Conservation (phyloP, 75 land plant species). For the Cryptomeria japonica region DNA sequence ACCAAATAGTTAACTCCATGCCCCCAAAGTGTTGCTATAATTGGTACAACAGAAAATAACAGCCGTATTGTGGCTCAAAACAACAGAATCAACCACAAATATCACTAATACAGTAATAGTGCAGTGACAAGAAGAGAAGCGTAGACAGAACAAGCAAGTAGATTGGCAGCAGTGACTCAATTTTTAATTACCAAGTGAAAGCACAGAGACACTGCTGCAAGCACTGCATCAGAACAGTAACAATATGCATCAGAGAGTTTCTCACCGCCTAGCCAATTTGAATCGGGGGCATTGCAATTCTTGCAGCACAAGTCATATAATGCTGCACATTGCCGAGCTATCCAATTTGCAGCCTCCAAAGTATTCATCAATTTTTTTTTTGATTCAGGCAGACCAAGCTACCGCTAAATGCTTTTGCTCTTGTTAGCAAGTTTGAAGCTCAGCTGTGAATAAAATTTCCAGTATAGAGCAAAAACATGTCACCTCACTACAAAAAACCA, state of each 20-base stretch:
- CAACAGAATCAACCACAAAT: not conserved
- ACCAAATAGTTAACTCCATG: not conserved
- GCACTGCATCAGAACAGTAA: not conserved
- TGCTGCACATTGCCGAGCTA: not conserved
- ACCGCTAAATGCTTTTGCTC: not conserved
- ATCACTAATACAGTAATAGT: not conserved
- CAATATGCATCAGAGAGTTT: not conserved
- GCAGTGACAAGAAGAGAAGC: not conserved
- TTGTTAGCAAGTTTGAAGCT: not conserved
- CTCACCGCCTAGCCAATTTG: not conserved
- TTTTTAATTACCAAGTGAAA: not conserved
- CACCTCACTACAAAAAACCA: not conserved
- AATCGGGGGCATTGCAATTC: not conserved
- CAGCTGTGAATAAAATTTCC: not conserved
- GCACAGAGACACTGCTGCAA: not conserved
- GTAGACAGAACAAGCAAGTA: not conserved
- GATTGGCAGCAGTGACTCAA: not conserved
- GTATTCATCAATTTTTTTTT: not conserved
- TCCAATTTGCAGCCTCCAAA: not conserved
- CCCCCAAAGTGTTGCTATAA: not conserved
- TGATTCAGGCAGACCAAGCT: not conserved
- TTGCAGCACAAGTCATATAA: not conserved
- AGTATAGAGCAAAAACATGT: not conserved
- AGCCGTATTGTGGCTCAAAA: not conserved
- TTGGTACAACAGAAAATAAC: not conserved